Evolutionary conservation across 2,329 filamentous ascomycete genomes (phyloP).

Genomic region (Cercospora sojina): DNA sequence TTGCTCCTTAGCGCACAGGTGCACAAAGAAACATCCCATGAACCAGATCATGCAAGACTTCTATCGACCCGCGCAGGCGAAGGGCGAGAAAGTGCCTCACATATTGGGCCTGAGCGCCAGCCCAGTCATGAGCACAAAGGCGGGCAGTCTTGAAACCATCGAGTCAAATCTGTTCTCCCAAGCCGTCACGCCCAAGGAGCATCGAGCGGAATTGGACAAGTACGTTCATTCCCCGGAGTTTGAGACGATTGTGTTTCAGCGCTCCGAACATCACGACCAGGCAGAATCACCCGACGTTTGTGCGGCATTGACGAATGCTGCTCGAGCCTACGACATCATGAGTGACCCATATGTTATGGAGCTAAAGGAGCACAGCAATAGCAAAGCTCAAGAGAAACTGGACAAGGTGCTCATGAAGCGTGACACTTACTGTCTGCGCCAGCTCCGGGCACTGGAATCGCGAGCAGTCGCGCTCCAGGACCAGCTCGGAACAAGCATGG

Average conservation of each 20-base stretch:
- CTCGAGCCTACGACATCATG: slow-evolving; percentile 35
- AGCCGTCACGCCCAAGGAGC: slow-evolving; percentile 65
- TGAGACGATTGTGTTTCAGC: slow-evolving; percentile 37
- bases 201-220: slow-evolving; percentile 68
- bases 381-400: slow-evolving; percentile 27
- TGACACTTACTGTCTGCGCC: slow-evolving; percentile 44
- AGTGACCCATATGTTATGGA: slow-evolving; percentile 44
- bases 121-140: slow-evolving; percentile 63
- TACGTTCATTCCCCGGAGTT: slow-evolving; percentile 67
- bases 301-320: slow-evolving; percentile 14
- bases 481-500: slow-evolving; percentile 41
- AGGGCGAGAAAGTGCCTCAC: slow-evolving; percentile 53
- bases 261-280: not conserved
- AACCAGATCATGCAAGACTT: slow-evolving; percentile 71
- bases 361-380: slow-evolving; percentile 35
- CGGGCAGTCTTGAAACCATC: slow-evolving; percentile 57
- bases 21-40: slow-evolving; percentile 61
- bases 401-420: slow-evolving; percentile 33
- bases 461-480: slow-evolving; percentile 38
- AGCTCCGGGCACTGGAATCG: slow-evolving; percentile 39
- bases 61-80: slow-evolving; percentile 55
- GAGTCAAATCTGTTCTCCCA: slow-evolving; percentile 69
- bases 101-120: slow-evolving; percentile 82
- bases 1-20: slow-evolving; percentile 67
- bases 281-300: slow-evolving; percentile 14